Conservation (phyloP, 805 yeast genomes). For the Ogataea paradorogensis region DNA sequence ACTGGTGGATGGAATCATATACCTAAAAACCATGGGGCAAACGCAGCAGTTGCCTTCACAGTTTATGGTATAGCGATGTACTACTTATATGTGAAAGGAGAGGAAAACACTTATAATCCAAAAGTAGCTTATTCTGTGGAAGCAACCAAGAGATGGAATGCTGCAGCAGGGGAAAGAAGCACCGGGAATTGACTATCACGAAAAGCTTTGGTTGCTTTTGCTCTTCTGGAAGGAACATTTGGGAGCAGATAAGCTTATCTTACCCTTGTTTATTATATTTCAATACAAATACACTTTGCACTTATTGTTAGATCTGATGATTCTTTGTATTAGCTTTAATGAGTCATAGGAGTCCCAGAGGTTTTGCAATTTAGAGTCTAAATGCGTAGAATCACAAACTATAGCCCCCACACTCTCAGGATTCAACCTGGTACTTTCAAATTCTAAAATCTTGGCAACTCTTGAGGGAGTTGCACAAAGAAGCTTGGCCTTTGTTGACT, state of each 20-base stretch:
- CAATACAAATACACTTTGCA: slow-evolving; percentile 51
- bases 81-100: slow-evolving; percentile 37
- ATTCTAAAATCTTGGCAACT: slow-evolving; percentile 43
- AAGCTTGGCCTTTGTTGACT: slow-evolving; percentile 45
- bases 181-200: background rate
- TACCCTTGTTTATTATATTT: slow-evolving; percentile 6
- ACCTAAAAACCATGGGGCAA: slow-evolving; percentile 48
- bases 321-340: slow-evolving; percentile 37
- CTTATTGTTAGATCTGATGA: slow-evolving; percentile 35
- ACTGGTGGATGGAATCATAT: slow-evolving; percentile 58
- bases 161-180: slow-evolving; percentile 37
- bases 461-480: slow-evolving; percentile 67
- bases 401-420: slow-evolving; percentile 48
- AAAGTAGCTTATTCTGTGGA: slow-evolving; percentile 37
- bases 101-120: slow-evolving; percentile 35
- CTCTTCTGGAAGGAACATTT: slow-evolving; percentile 3
- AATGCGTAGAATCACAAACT: slow-evolving; percentile 57
- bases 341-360: slow-evolving; percentile 59
- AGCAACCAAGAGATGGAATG: slow-evolving; percentile 44
- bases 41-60: slow-evolving; percentile 40
- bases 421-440: slow-evolving; percentile 40
- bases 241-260: background rate
- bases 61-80: slow-evolving; percentile 37
- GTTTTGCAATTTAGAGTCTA: slow-evolving; percentile 58
- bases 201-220: no score